A percentile compares a stretch with the other conserved stretches of the same genome.
phyloP scores from a whole-genome alignment of 441 rosid species.

The Biscutella laevigata region DNA sequence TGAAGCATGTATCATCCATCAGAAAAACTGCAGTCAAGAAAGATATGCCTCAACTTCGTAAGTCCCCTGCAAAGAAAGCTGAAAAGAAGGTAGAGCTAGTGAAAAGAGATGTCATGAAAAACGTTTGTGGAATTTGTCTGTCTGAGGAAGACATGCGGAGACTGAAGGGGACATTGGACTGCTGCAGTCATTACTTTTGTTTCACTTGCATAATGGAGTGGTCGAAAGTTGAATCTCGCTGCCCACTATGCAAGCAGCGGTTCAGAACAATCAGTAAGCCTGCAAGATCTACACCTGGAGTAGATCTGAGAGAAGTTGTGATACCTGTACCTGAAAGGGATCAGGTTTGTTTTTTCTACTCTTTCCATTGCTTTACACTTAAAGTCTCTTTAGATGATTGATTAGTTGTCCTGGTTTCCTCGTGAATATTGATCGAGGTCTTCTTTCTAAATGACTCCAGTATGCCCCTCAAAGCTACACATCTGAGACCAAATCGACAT shows the following conservation, averaged over 20 bases:
- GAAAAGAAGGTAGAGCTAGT: constrained; percentile 72
- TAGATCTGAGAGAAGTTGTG: constrained; percentile 69
- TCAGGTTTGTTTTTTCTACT: constrained; percentile 49
- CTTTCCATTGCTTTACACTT: neutral
- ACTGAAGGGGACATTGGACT: constrained; percentile 68
- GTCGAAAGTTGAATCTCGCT: constrained; percentile 97
- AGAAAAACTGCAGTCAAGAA: constrained; percentile 35
- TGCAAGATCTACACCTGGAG: constrained; percentile 58
- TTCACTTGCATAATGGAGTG: constrained; percentile 94
- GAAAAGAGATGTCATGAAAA: constrained; percentile 45
- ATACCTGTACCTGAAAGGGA: constrained; percentile 72
- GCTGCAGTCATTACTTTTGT: constrained; percentile 91
- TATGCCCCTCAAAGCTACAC: neutral
- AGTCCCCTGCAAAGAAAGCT: constrained; percentile 42
- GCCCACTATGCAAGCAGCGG: constrained; percentile 97
- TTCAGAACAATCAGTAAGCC: constrained; percentile 75
- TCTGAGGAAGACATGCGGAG: constrained; percentile 88
- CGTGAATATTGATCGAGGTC: neutral
- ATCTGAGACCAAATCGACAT: neutral
- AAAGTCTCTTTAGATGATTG: constrained; percentile 3
- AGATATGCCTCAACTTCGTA: constrained; percentile 37
- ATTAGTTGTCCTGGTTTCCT: neutral
- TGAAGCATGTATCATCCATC: constrained; percentile 46
- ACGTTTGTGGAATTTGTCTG: constrained; percentile 86
- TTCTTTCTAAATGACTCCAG: neutral